Evolutionary conservation across 495 filamentous ascomycete genomes (phyloP).

Genomic region (Rhizodiscina lignyota): DNA sequence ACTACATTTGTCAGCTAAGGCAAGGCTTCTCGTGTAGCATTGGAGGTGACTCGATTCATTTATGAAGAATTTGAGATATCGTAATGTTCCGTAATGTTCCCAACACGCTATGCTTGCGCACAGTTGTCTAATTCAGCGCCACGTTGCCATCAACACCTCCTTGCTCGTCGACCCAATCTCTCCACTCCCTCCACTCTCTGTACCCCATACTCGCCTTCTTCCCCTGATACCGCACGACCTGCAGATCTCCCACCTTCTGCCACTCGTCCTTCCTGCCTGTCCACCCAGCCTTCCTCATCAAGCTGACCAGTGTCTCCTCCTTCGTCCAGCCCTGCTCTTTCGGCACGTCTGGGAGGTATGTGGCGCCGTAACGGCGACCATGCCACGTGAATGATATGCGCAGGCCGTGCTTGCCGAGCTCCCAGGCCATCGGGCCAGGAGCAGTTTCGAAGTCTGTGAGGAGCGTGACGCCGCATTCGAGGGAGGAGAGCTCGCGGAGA

Average conservation of each 20-base stretch:
- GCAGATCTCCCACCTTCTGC: conserved; percentile 54
- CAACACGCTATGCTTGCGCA: no score
- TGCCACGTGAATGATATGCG: conserved; percentile 28
- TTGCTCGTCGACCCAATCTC: conserved; percentile 48
- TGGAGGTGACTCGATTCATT: no score
- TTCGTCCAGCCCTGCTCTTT: conserved; percentile 90
- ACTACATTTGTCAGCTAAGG: no score
- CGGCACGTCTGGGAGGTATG: conserved; percentile 86
- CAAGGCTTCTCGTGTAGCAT: no score
- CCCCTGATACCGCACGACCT: conserved; percentile 68
- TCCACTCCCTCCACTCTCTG: conserved; percentile 59
- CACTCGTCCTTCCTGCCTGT: conserved; percentile 48
- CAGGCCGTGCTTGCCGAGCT: conserved; percentile 67
- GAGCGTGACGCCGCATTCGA: conserved; percentile 26
- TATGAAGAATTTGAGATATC: no score
- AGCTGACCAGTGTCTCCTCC: conserved; percentile 72
- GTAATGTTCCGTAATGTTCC: no score
- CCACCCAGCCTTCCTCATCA: conserved; percentile 95
- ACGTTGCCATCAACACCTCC: no score
- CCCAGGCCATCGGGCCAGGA: conserved; percentile 65
- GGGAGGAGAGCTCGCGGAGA: conserved; percentile 43
- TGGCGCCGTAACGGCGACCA: conserved; percentile 34
- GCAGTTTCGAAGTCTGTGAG: conserved; percentile 29
- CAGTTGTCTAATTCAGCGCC: no score
- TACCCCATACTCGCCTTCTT: conserved; percentile 52